These are phyloP conservation scores for Aegilops bicornis DNA, from an alignment of 176 grass and related monocot species.

Conservation along the genomic window DNA sequence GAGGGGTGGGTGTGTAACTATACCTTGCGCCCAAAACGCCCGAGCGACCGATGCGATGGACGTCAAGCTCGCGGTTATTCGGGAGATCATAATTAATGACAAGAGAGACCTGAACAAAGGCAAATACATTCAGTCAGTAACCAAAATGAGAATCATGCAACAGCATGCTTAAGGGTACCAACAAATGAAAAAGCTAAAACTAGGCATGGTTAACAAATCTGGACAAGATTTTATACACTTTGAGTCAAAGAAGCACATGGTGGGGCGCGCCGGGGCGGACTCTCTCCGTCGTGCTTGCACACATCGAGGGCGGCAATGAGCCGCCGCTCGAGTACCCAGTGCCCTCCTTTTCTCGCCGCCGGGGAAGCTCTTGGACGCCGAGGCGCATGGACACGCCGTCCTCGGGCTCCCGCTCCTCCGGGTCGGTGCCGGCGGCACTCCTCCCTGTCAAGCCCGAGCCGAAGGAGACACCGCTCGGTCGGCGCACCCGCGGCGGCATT, in stretches of 20 bases:
- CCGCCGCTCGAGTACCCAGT: too few relatives aligned
- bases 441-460: too few relatives aligned
- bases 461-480: too few relatives aligned
- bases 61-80: conserved; percentile 98
- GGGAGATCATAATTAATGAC: conserved; percentile 99
- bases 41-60: conserved; percentile 97
- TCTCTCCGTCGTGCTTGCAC: too few relatives aligned
- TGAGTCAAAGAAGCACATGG: not conserved
- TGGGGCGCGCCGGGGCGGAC: too few relatives aligned
- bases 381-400: too few relatives aligned
- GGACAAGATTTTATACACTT: not conserved
- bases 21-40: conserved; percentile 99
- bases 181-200: conserved; percentile 1
- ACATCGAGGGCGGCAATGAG: too few relatives aligned
- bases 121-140: not conserved
- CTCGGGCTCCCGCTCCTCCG: too few relatives aligned
- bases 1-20: not conserved
- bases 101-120: conserved; percentile 75
- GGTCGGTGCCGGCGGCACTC: too few relatives aligned
- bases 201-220: not conserved
- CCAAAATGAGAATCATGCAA: not conserved
- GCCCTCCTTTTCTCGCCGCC: too few relatives aligned
- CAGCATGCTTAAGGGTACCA: not conserved
- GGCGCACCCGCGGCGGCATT: too few relatives aligned
- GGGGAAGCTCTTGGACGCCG: too few relatives aligned